Evolutionary conservation across 2,329 filamentous ascomycete species (phyloP).

Genomic region (Fonsecaea multimorphosa): DNA sequence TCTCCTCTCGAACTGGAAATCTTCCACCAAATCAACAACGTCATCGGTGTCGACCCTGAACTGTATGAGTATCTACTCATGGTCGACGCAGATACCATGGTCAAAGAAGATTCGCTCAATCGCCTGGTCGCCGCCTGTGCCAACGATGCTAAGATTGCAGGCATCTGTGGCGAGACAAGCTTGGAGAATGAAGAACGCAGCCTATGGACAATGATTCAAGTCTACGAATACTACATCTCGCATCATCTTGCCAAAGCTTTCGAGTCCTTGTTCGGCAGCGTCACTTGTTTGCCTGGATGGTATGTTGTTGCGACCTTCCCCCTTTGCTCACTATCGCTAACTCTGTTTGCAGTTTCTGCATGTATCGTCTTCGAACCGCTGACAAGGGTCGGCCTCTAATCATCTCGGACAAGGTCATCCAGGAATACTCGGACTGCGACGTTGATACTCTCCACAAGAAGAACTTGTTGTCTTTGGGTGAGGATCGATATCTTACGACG

Average conservation of each 20-base stretch:
- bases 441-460: conserved; percentile 95
- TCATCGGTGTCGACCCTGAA: conserved; percentile 96
- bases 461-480: conserved; percentile 89
- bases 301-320: conserved; percentile 58
- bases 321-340: conserved; percentile 45
- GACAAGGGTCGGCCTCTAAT: conserved; percentile 95
- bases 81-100: conserved; percentile 96
- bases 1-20: conserved; percentile 95
- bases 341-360: conserved; percentile 76
- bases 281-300: conserved; percentile 99
- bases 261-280: conserved; percentile 95
- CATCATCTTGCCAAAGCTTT: conserved; percentile 97
- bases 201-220: conserved; percentile 99
- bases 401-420: conserved; percentile 84
- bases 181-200: conserved; percentile 92
- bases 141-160: conserved; percentile 93
- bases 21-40: conserved; percentile 99
- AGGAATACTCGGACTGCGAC: conserved; percentile 84
- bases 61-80: conserved; percentile 96
- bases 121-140: conserved; percentile 89
- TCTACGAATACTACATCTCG: conserved; percentile 99
- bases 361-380: conserved; percentile 94
- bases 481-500: conserved; percentile 96
- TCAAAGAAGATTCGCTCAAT: conserved; percentile 89
- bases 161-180: conserved; percentile 96